These are phyloP conservation scores for Russula foetens DNA, from an alignment of 768 basidiomycete species.

Conservation along the genomic window DNA sequence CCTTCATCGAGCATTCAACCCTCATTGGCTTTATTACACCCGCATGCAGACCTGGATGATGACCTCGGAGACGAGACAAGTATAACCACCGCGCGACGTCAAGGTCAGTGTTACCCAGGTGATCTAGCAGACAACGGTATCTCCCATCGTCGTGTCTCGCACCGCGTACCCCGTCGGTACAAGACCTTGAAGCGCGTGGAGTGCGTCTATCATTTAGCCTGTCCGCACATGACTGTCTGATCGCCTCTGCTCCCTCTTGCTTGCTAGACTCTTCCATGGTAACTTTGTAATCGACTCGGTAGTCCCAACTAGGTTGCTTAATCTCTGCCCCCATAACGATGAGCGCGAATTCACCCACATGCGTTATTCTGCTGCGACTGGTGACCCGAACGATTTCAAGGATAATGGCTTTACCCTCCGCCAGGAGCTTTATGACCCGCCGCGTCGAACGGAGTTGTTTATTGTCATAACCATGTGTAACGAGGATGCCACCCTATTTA, in stretches of 20 bases:
- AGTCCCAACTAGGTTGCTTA: slow-evolving; percentile 82
- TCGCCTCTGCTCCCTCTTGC: background rate
- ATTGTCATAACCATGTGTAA: slow-evolving; percentile 99
- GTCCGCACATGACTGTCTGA: background rate
- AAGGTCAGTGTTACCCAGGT: slow-evolving; percentile 1
- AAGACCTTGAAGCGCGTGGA: slow-evolving; percentile 93
- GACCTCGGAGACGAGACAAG: too few species aligned
- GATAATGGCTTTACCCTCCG: slow-evolving; percentile 77
- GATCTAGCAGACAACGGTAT: slow-evolving; percentile 48
- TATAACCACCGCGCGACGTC: too few species aligned
- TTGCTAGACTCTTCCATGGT: slow-evolving; percentile 69
- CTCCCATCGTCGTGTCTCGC: slow-evolving; percentile 85
- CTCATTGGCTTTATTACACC: too few species aligned
- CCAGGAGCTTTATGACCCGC: slow-evolving; percentile 87
- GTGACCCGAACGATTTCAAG: slow-evolving; percentile 91
- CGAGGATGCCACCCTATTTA: slow-evolving; percentile 85
- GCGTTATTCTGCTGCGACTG: slow-evolving; percentile 94
- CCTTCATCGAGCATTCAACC: background rate
- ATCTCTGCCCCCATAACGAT: slow-evolving; percentile 65
- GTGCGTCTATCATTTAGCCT: slow-evolving; percentile 32
- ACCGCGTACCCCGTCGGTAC: slow-evolving; percentile 79
- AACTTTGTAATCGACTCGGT: slow-evolving; percentile 89
- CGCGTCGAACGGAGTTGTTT: slow-evolving; percentile 86
- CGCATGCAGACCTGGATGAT: too few species aligned
- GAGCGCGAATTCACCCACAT: slow-evolving; percentile 93